Conservation (phyloP, 208 protist species). For the Acanthamoeba quina region DNA sequence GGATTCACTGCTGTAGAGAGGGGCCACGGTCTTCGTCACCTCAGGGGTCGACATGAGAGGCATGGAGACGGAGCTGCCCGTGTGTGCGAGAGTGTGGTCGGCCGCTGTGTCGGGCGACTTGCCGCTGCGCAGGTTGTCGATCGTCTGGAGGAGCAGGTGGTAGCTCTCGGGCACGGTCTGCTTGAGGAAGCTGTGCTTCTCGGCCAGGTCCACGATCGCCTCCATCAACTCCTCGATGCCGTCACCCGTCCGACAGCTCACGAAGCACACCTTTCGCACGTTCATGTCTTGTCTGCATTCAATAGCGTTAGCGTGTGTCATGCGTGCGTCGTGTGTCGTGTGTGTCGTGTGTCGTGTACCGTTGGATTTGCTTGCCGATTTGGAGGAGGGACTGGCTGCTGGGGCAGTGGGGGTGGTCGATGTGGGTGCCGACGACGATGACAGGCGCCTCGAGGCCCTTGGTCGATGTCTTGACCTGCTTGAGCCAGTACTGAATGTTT, state of each 20-base stretch:
- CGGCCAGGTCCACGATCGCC: constrained; percentile 33
- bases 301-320: neutral
- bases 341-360: neutral
- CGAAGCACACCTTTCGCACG: constrained; percentile 34
- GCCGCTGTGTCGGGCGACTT: neutral
- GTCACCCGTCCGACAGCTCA: constrained; percentile 52
- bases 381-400: constrained; percentile 3
- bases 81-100: neutral
- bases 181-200: constrained; percentile 68
- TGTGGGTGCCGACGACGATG: constrained; percentile 46
- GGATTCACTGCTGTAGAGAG: neutral
- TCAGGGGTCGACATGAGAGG: neutral
- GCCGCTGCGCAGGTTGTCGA: constrained; percentile 50
- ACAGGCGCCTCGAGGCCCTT: constrained; percentile 48
- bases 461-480: constrained; percentile 72
- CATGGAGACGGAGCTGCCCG: neutral
- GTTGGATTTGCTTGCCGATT: constrained; percentile 12
- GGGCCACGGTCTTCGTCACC: neutral
- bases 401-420: constrained; percentile 36
- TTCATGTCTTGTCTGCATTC: constrained; percentile 26
- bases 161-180: constrained; percentile 52
- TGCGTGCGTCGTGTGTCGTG: neutral
- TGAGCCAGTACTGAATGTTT: constrained; percentile 78
- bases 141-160: constrained; percentile 44
- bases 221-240: constrained; percentile 57